phyloP scores from a whole-genome alignment of 1,284 basidiomycete genomes.

The Volvariella surrecta region DNA sequence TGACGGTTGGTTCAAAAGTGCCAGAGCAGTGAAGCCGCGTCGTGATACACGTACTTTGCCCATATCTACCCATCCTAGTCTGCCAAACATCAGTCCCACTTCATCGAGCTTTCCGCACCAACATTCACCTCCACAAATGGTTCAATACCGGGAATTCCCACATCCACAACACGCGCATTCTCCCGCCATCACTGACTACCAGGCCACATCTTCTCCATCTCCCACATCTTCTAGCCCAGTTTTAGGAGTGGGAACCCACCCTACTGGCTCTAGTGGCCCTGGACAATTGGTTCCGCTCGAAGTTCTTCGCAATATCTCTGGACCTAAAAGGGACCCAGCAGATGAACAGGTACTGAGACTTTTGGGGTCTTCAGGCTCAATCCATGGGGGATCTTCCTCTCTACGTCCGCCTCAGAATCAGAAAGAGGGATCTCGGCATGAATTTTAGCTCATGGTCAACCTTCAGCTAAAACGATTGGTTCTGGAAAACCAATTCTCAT shows the following conservation, averaged over 20 bases:
- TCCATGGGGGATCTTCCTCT: too few relatives aligned
- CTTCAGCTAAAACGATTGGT: too few relatives aligned
- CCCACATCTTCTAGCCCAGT: slow-evolving; percentile 14
- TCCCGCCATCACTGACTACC: slow-evolving; percentile 13
- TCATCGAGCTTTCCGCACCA: slow-evolving; percentile 13
- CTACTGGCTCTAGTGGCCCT: slow-evolving; percentile 17
- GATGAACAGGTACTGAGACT: slow-evolving; percentile 51
- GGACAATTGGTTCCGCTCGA: slow-evolving; percentile 51
- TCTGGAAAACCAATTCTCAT: too few relatives aligned
- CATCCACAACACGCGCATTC: slow-evolving; percentile 1
- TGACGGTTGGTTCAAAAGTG: slow-evolving; percentile 69
- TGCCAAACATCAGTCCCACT: slow-evolving; percentile 10
- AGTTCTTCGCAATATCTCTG: slow-evolving; percentile 42
- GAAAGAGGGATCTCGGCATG: too few relatives aligned
- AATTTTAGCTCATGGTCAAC: too few relatives aligned
- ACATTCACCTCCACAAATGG: slow-evolving; percentile 4
- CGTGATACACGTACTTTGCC: slow-evolving; percentile 36
- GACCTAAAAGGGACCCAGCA: slow-evolving; percentile 43
- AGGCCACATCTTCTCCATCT: slow-evolving; percentile 17
- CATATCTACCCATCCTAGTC: slow-evolving; percentile 12
- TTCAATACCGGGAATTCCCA: slow-evolving; percentile 1
- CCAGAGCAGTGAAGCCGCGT: slow-evolving; percentile 56
- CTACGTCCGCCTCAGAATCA: too few relatives aligned
- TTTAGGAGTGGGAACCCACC: slow-evolving; percentile 15
- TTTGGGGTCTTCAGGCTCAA: slow-evolving; percentile 22